Conservation (phyloP, 2,329 filamentous ascomycete genomes). For the Sordariomycetes sp. region DNA sequence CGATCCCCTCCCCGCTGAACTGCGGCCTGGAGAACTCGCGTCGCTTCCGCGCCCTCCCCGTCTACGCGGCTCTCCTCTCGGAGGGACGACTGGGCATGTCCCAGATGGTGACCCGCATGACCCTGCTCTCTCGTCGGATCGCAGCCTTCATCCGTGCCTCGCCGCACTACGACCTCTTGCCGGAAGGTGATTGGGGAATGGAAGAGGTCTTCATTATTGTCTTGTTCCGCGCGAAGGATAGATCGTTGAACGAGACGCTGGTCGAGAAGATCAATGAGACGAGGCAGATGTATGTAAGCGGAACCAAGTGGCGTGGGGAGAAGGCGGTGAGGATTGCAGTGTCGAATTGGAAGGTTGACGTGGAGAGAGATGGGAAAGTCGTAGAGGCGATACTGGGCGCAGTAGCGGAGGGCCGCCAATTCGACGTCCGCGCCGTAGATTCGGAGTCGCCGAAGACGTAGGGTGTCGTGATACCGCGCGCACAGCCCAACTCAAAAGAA, state of each 20-base stretch:
- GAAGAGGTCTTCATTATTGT: conserved; percentile 53
- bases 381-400: conserved; percentile 52
- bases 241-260: conserved; percentile 52
- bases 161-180: conserved; percentile 57
- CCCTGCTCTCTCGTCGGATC: conserved; percentile 59
- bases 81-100: conserved; percentile 64
- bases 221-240: conserved; percentile 65
- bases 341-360: conserved; percentile 73
- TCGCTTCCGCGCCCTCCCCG: conserved; percentile 82
- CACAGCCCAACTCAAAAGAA: background rate
- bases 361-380: conserved; percentile 55
- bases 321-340: conserved; percentile 77
- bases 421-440: conserved; percentile 8
- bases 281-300: conserved; percentile 72
- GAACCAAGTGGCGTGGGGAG: conserved; percentile 65
- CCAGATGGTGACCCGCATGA: conserved; percentile 63
- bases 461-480: background rate
- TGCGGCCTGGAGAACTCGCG: conserved; percentile 86
- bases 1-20: conserved; percentile 74
- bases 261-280: conserved; percentile 64
- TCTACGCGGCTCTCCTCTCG: conserved; percentile 70
- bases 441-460: background rate
- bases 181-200: conserved; percentile 34
- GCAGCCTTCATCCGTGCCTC: conserved; percentile 53
- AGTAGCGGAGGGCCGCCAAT: conserved; percentile 27